Percentiles rank a stretch among this genome's conserved stretches.
phyloP scores from a whole-genome alignment of 2,329 filamentous ascomycete species.

The Ambrosiella beaveri region DNA sequence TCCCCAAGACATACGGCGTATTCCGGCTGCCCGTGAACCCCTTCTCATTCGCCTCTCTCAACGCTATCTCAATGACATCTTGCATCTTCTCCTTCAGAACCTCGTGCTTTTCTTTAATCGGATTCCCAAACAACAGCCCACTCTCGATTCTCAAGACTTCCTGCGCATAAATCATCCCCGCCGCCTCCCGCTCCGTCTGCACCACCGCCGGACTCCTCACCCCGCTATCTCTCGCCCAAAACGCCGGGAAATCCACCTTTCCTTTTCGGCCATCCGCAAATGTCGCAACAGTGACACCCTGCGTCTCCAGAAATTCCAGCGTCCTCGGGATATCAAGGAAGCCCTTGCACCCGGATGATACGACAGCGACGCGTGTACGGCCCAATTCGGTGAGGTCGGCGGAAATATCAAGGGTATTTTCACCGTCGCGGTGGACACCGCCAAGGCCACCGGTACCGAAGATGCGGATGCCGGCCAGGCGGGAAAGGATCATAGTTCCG shows the following conservation, averaged over 20 bases:
- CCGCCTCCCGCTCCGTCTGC: conserved; percentile 61
- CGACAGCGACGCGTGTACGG: conserved; percentile 69
- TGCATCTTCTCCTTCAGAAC: conserved; percentile 59
- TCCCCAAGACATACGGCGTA: conserved; percentile 65
- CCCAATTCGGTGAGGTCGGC: conserved; percentile 91
- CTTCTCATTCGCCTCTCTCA: conserved; percentile 44
- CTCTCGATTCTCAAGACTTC: conserved; percentile 53
- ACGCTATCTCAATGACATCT: conserved; percentile 47
- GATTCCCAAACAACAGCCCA: conserved; percentile 78
- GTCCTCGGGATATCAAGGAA: conserved; percentile 87
- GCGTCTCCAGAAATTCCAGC: conserved; percentile 56
- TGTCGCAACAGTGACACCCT: conserved; percentile 68
- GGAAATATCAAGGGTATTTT: conserved; percentile 80
- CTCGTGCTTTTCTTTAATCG: conserved; percentile 53
- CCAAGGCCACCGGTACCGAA: conserved; percentile 92
- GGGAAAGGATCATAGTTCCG: conserved; percentile 79
- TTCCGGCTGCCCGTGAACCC: conserved; percentile 58
- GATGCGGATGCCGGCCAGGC: conserved; percentile 72
- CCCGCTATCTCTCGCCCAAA: conserved; percentile 81
- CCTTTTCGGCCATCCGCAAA: conserved; percentile 68
- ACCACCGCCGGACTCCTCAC: conserved; percentile 61
- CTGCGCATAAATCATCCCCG: conserved; percentile 74
- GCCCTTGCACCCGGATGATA: conserved; percentile 86
- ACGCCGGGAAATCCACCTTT: conserved; percentile 69
- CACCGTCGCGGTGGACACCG: conserved; percentile 79